Conservation (phyloP, 768 basidiomycete species). For the Tulasnella sp. region DNA sequence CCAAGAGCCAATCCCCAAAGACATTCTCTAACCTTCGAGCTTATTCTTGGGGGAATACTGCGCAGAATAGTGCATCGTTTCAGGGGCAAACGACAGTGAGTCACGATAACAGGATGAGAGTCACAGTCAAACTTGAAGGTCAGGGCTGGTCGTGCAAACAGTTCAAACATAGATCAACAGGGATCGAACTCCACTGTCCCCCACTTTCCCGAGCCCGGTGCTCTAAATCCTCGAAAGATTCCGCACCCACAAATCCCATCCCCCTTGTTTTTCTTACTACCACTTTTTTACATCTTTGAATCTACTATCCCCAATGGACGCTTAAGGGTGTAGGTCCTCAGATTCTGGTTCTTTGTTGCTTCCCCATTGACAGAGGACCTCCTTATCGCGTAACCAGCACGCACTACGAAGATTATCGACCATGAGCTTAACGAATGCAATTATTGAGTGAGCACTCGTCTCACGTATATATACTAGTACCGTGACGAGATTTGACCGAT, state of each 20-base stretch:
- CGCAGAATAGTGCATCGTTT: not conserved
- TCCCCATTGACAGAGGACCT: not conserved
- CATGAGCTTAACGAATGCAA: conserved; percentile 13
- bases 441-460: conserved; percentile 11
- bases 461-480: not conserved
- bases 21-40: not conserved
- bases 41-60: not conserved
- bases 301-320: not conserved
- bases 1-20: not conserved
- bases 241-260: not conserved
- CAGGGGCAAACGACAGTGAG: not conserved
- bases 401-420: not conserved
- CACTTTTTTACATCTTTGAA: no score
- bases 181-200: not conserved
- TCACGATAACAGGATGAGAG: not conserved
- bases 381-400: not conserved
- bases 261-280: not conserved
- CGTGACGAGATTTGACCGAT: not conserved
- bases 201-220: not conserved
- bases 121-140: not conserved
- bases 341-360: not conserved
- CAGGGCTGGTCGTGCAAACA: not conserved
- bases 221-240: not conserved
- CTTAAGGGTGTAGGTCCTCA: not conserved
- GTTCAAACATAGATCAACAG: not conserved